Evolutionary conservation across 345 rosid genomes (phyloP).

Genomic region (Lepidium africanum): DNA sequence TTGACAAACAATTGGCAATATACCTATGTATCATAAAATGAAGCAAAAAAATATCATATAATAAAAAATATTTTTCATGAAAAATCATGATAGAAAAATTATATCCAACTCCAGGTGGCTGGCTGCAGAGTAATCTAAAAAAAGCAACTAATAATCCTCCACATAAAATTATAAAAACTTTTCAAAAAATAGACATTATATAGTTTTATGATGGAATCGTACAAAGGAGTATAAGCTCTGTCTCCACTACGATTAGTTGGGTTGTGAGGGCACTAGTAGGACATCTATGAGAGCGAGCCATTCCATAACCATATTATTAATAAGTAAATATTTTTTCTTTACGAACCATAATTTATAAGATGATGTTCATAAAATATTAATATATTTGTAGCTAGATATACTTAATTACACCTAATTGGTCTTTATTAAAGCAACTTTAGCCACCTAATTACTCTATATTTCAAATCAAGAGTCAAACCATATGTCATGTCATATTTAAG

Average conservation of each 20-base stretch:
- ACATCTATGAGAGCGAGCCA: neutral
- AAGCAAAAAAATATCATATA: too few species aligned
- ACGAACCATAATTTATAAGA: too few species aligned
- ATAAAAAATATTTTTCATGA: too few species aligned
- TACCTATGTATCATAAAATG: too few species aligned
- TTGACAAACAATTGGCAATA: too few species aligned
- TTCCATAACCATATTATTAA: neutral
- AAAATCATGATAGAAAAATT: too few species aligned
- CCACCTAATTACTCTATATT: neutral
- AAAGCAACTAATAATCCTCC: neutral
- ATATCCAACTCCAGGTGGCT: neutral
- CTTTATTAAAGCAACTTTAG: constrained; percentile 15
- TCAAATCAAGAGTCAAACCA: neutral
- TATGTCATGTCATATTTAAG: neutral
- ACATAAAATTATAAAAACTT: neutral
- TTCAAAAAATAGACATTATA: neutral
- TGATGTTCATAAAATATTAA: neutral
- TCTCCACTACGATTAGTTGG: constrained; percentile 13
- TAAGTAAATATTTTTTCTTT: neutral
- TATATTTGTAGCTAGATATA: neutral
- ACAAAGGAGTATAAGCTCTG: constrained; percentile 3
- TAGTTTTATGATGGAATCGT: neutral
- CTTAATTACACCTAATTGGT: constrained; percentile 9
- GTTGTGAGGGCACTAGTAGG: constrained; percentile 22
- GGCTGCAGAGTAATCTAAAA: neutral